Evolutionary conservation across 257 asterid species (phyloP).

Genomic region (Datura wrightii): DNA sequence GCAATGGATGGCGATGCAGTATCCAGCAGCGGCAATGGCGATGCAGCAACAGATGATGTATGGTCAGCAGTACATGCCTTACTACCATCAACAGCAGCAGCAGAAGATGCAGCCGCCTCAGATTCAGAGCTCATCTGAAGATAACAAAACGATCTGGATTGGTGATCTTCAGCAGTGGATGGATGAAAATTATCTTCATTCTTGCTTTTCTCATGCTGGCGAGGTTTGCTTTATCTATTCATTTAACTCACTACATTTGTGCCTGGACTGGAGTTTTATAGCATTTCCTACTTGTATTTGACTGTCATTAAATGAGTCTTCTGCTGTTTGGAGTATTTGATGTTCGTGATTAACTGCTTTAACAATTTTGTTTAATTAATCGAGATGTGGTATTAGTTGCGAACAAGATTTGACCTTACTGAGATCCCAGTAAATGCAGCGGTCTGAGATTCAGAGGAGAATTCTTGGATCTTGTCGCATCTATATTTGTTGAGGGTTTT

Average conservation of each 20-base stretch:
- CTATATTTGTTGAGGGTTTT: neutral
- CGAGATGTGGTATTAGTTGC: neutral
- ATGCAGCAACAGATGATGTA: slow-evolving; percentile 71
- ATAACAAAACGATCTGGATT: slow-evolving; percentile 95
- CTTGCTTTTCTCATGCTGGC: slow-evolving; percentile 74
- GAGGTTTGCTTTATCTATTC: slow-evolving; percentile 57
- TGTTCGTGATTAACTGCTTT: neutral
- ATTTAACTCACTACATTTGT: neutral
- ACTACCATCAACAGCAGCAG: slow-evolving; percentile 68
- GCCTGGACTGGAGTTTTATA: too few relatives aligned
- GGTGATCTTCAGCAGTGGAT: slow-evolving; percentile 99
- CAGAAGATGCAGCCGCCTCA: slow-evolving; percentile 49
- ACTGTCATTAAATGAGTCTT: neutral
- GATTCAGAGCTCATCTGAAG: slow-evolving; percentile 79
- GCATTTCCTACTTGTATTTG: neutral
- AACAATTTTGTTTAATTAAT: neutral
- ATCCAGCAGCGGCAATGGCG: slow-evolving; percentile 34
- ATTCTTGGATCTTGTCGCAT: neutral
- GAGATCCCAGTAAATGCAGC: neutral
- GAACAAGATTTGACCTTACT: neutral
- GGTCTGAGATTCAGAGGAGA: neutral
- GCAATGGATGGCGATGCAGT: slow-evolving; percentile 98
- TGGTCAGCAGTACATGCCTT: slow-evolving; percentile 80
- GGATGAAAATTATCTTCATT: slow-evolving; percentile 86
- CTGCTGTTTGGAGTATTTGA: neutral